These are phyloP conservation scores for Colletotrichum sublineola DNA, from an alignment of 2,329 filamentous ascomycete species.

Conservation along the genomic window DNA sequence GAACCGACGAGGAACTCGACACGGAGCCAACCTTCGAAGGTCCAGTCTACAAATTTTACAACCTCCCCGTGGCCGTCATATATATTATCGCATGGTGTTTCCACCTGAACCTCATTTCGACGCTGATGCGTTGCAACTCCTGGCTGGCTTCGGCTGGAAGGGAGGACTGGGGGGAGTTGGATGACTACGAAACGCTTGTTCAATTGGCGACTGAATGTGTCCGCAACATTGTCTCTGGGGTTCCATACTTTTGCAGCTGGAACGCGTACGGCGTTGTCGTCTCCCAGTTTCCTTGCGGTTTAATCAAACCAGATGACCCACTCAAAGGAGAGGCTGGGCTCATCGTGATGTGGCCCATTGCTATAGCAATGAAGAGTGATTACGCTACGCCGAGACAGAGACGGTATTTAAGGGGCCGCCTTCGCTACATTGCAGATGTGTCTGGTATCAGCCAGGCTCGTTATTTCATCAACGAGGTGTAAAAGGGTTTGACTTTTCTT, in stretches of 20 bases:
- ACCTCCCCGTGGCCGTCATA: slow-evolving; percentile 41
- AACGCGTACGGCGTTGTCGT: slow-evolving; percentile 41
- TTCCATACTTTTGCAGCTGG: slow-evolving; percentile 45
- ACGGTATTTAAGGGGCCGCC: slow-evolving; percentile 40
- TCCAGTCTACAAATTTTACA: slow-evolving; percentile 43
- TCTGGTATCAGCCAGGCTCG: slow-evolving; percentile 44
- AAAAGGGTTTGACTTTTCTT: fast-evolving
- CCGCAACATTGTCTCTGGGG: slow-evolving; percentile 40
- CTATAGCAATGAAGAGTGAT: slow-evolving; percentile 43
- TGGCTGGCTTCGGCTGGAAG: slow-evolving; percentile 41
- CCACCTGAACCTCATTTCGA: slow-evolving; percentile 43
- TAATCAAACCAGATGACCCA: slow-evolving; percentile 32
- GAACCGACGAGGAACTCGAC: slow-evolving; percentile 41
- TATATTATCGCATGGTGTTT: slow-evolving; percentile 42
- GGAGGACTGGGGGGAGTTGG: slow-evolving; percentile 15
- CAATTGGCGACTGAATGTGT: slow-evolving; percentile 32
- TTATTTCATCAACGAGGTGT: slow-evolving; percentile 42
- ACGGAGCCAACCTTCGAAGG: slow-evolving; percentile 37
- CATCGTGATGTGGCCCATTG: slow-evolving; percentile 43
- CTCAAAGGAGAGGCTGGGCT: slow-evolving; percentile 44
- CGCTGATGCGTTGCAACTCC: slow-evolving; percentile 40
- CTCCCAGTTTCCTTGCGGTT: slow-evolving; percentile 42
- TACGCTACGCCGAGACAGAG: slow-evolving; percentile 43
- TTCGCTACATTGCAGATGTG: slow-evolving; percentile 44
- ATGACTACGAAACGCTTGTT: slow-evolving; percentile 38